phyloP scores from a whole-genome alignment of 768 basidiomycete species.

The Macrolepiota dolichaula region DNA sequence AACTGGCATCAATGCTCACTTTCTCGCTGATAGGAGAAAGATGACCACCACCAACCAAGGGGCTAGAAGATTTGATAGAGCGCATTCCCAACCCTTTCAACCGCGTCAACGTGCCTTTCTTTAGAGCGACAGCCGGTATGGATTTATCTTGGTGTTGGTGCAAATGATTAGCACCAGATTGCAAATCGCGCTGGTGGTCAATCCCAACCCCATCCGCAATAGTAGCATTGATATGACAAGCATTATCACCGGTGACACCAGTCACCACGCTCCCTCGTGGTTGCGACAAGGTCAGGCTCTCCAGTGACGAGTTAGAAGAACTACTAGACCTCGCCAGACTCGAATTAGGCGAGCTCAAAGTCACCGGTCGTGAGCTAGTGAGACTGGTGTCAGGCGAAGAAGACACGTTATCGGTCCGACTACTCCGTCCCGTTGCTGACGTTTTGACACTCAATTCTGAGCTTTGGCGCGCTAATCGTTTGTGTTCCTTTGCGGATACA shows the following conservation, averaged over 20 bases:
- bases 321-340: background rate
- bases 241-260: background rate
- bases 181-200: background rate
- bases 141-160: background rate
- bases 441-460: background rate
- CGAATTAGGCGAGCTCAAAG: background rate
- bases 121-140: background rate
- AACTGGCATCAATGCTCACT: background rate
- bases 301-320: background rate
- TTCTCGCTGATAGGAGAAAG: background rate
- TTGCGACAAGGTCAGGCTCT: background rate
- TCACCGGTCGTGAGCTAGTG: background rate
- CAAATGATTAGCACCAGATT: background rate
- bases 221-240: background rate
- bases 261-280: background rate
- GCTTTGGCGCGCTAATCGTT: background rate
- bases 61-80: background rate
- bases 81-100: background rate
- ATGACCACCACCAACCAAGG: background rate
- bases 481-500: constrained; percentile 31
- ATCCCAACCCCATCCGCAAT: background rate
- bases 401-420: background rate
- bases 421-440: background rate
- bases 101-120: background rate
- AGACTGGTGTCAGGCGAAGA: background rate